Percentiles rank a stretch among this genome's conserved stretches.
phyloP scores from a whole-genome alignment of 106 monocot genomes.

The Phalaenopsis equestris region DNA sequence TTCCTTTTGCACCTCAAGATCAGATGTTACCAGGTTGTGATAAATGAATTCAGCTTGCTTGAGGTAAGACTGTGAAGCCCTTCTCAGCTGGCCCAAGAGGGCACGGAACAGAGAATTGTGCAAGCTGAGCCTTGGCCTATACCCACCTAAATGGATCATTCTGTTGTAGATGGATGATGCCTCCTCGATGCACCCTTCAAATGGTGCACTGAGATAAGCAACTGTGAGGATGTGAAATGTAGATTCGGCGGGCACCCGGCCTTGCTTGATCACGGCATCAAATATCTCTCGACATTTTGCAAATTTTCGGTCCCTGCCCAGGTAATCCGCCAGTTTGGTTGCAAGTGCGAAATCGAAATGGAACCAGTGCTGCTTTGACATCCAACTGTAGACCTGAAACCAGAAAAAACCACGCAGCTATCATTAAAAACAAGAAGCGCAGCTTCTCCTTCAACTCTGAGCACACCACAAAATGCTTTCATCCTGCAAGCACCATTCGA shows the following conservation, averaged over 20 bases:
- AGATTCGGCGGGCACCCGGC: constrained; percentile 69
- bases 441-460: neutral
- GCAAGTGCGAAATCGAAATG: constrained; percentile 65
- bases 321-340: constrained; percentile 69
- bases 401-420: neutral
- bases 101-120: constrained; percentile 85
- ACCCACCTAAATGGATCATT: constrained; percentile 85
- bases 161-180: constrained; percentile 77
- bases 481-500: neutral
- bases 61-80: constrained; percentile 40
- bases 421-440: neutral
- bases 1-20: constrained; percentile 58
- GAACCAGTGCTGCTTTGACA: constrained; percentile 71
- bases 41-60: constrained; percentile 86
- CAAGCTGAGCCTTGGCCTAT: constrained; percentile 65
- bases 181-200: constrained; percentile 65
- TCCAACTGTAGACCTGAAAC: constrained; percentile 89
- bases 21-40: constrained; percentile 54
- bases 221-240: constrained; percentile 77
- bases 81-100: constrained; percentile 47
- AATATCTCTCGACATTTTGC: constrained; percentile 78
- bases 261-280: constrained; percentile 63
- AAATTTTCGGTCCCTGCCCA: constrained; percentile 69
- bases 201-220: constrained; percentile 64
- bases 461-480: neutral